Percentiles rank a stretch among this genome's conserved stretches.
phyloP scores from a whole-genome alignment of 495 filamentous ascomycete genomes.

The Tuber umbilicatum region DNA sequence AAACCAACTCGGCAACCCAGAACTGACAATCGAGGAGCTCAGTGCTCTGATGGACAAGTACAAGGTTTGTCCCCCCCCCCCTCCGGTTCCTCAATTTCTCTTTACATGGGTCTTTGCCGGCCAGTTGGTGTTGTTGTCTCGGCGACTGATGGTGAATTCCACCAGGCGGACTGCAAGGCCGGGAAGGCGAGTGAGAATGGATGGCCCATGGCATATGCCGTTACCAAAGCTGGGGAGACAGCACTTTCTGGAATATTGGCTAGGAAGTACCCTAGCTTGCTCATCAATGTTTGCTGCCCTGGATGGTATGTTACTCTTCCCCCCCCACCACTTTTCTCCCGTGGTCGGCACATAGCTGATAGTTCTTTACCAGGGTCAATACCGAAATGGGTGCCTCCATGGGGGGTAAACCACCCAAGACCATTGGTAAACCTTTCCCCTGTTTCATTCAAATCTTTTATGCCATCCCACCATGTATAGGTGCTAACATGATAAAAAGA shows the following conservation, averaged over 20 bases:
- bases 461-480: neutral
- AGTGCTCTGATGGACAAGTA: constrained; percentile 13
- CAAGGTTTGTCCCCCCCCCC: constrained; percentile 4
- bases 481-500: constrained; percentile 4
- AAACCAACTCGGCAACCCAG: constrained; percentile 2
- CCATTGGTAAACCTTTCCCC: constrained; percentile 10
- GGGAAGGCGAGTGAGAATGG: constrained; percentile 11
- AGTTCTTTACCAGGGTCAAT: constrained; percentile 7
- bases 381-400: constrained; percentile 16
- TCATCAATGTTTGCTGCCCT: constrained; percentile 24
- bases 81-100: neutral
- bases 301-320: constrained; percentile 11
- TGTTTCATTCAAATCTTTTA: neutral
- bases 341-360: neutral
- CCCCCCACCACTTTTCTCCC: neutral
- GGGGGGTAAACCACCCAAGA: constrained; percentile 13
- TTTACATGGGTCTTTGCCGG: neutral
- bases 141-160: neutral
- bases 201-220: constrained; percentile 14
- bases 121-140: neutral
- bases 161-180: neutral
- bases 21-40: constrained; percentile 9
- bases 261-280: constrained; percentile 12
- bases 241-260: constrained; percentile 19
- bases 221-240: constrained; percentile 11